Base-by-base conservation (phyloP, 129 eudicot genomes). In the Smallanthus sonchifolius region DNA sequence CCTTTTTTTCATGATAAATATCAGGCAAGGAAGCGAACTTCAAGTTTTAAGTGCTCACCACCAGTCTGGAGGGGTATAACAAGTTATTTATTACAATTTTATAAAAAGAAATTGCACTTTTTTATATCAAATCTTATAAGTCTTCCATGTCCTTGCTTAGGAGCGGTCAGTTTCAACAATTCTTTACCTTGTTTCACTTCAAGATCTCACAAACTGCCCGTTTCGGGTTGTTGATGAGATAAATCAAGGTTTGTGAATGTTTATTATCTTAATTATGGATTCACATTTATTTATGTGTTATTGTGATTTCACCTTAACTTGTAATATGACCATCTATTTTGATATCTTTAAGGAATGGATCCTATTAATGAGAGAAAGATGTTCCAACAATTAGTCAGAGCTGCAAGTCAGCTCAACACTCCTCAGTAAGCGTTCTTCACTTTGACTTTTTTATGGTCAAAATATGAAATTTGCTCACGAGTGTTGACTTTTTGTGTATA, bases 211-310 rank as follows among this genome's bases (percentile, higher is more conserved):
- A n/a, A 65, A 85, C 77, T 95, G 99, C 85, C 99, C 99, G 6
- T 95, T 95, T 73, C 84, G 99, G 86, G 97, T 95, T 48, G 99
- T 95, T 47, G 99, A 95, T 84, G 99, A 95, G 80, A 95, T 95
- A 20, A 95, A 95, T 65, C 99, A 95, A 83, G 99, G 98, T 94
- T 66, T 70, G 72, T 63, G 15, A 20, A 56, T 34, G 44, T 24
- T 49, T 68, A 38, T 62, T 24, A 15, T 20, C 19, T 15, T 3
- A 42, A 51, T 24, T 43, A 24, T 4, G 11, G 37, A 66, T 20
- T 10, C 17, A 73, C 28, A 7, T 77, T 39, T 10, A 14, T 11
- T 59, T 55, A 20, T 17, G 28, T 28, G 2, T 39, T 35, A 38
- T 80, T 19, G 55, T 49, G 10, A 34, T 69, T 45, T 72, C 67